Conservation (phyloP, 73 alveolate species). For the Uronychia setigera region DNA sequence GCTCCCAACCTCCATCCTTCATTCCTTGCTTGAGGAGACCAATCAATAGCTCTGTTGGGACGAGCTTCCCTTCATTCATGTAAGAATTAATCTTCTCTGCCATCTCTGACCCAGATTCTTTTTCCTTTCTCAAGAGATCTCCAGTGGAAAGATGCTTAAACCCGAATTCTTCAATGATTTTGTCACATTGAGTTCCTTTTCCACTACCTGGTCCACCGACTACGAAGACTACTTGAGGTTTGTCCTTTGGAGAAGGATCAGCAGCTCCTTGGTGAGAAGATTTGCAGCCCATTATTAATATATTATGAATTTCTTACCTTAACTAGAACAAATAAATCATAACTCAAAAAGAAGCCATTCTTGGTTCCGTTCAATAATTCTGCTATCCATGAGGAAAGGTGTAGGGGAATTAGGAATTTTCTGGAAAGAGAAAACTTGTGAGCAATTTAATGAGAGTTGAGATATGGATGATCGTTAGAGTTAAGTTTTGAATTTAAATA, state of each 20-base stretch:
- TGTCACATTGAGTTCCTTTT: constrained; percentile 93
- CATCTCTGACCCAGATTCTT: constrained; percentile 42
- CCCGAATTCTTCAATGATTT: constrained; percentile 70
- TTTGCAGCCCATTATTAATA: constrained; percentile 31
- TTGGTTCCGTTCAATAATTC: too few species aligned
- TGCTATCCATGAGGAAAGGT: too few species aligned
- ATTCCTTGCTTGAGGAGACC: constrained; percentile 70
- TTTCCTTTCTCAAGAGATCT: constrained; percentile 79
- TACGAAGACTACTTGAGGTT: constrained; percentile 83
- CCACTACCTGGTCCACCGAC: constrained; percentile 97
- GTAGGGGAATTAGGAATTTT: too few species aligned
- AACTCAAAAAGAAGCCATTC: too few species aligned
- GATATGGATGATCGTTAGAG: too few species aligned
- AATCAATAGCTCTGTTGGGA: constrained; percentile 66
- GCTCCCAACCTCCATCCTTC: constrained; percentile 74
- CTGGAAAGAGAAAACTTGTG: too few species aligned
- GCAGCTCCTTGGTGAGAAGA: constrained; percentile 4
- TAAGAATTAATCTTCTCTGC: constrained; percentile 56
- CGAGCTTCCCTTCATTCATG: constrained; percentile 80
- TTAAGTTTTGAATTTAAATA: too few species aligned
- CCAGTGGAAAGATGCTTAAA: constrained; percentile 87
- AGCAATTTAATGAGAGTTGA: too few species aligned
- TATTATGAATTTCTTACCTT: not conserved
- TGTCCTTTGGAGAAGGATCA: not conserved
- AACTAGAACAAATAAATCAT: too few species aligned